phyloP scores from a whole-genome alignment of 169 alveolate species.

The Cryptosporidium xiaoi region DNA sequence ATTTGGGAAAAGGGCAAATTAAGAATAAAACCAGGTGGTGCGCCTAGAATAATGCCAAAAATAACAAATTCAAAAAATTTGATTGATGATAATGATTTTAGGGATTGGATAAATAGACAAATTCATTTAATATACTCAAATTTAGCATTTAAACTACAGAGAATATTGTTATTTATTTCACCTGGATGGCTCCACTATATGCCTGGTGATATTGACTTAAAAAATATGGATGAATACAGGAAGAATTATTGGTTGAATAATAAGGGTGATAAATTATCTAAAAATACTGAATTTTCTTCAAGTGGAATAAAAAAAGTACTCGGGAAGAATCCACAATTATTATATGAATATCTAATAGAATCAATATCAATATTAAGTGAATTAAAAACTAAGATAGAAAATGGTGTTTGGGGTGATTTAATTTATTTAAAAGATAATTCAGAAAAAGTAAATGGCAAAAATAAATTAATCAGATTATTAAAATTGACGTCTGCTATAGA shows the following conservation, averaged over 20 bases:
- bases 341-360: conserved; percentile 26
- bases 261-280: not conserved
- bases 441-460: conserved; percentile 7
- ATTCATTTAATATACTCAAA: conserved; percentile 47
- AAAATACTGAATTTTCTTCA: conserved; percentile 1
- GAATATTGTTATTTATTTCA: conserved; percentile 47
- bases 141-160: conserved; percentile 62
- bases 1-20: conserved; percentile 60
- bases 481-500: conserved; percentile 67
- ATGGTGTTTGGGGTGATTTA: conserved; percentile 53
- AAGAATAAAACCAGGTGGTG: conserved; percentile 74
- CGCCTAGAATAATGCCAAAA: conserved; percentile 41
- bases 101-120: conserved; percentile 48
- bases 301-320: not conserved
- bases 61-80: not conserved
- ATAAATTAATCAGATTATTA: conserved; percentile 13
- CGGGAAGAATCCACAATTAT: conserved; percentile 48
- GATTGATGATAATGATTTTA: conserved; percentile 32
- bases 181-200: conserved; percentile 73
- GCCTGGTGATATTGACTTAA: conserved; percentile 61
- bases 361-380: conserved; percentile 45
- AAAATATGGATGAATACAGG: conserved; percentile 34
- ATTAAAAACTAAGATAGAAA: conserved; percentile 17
- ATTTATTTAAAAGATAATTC: conserved; percentile 3
- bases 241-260: conserved; percentile 24